Base-by-base conservation (phyloP, 129 eudicot genomes). In the Ambrosia artemisiifolia region DNA sequence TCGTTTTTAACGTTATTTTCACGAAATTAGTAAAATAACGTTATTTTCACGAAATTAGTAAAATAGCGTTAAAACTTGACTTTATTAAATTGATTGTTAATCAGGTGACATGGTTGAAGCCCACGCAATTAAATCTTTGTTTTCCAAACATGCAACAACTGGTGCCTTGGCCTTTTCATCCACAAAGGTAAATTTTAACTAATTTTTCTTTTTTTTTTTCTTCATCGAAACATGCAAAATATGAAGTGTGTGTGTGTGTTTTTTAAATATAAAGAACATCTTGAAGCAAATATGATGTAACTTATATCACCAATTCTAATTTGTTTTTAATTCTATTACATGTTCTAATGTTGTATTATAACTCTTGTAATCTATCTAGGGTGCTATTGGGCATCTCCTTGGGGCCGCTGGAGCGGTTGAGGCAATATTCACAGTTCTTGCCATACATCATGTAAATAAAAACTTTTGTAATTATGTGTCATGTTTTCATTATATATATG, bases 391-490 rank as follows among this genome's bases (percentile, higher is more conserved):
- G 46, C 98, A 94, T 88, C 98, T 94, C 36, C 88, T 94, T 53
- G 98, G 98, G 42, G 98, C 98, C 48, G 98, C 98, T 79, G 98
- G 98, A 80, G 88, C 98, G 8, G 98, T 94, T 63, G 98, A 94
- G 85, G 97, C 98, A 24, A 83, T 94, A 67, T 90, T 94, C 67
- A 38, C 93, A 10, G 71, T 87, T 79, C 79, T 94, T 76, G 87
- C 98, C 54, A 86, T 94, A 63, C 96, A 86, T 78, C 75, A 84
- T 20, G 98, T 92, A 81, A 84, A 76, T 17, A 69, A 61, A 12
- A 6, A 14, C 36, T 69, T 59, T 46, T 18, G 13, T 2, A 54
- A 49, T 35, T 30, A 19, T 38, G 53, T 60, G 53, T 60, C 47
- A 35, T 49, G 34, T 40, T 72, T 19, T 14, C 34, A 2, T 14